Evolutionary conservation across 2,329 filamentous ascomycete genomes (phyloP).

Genomic region (Penicillium sp.): DNA sequence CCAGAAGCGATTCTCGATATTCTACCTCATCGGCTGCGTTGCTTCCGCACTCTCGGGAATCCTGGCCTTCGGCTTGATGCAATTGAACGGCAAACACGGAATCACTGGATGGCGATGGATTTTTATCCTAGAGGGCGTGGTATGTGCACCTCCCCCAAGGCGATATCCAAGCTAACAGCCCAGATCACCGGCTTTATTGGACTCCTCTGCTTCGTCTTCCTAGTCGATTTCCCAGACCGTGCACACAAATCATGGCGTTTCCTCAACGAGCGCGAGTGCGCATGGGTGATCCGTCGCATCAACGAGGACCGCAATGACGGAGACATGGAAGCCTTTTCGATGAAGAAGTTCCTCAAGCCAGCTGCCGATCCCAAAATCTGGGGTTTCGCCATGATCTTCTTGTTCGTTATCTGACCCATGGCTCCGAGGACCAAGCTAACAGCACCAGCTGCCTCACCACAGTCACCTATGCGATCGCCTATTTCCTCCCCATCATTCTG

Average conservation of each 20-base stretch:
- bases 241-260: conserved; percentile 37
- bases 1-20: conserved; percentile 42
- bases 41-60: conserved; percentile 53
- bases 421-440: background rate
- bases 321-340: conserved; percentile 49
- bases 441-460: conserved; percentile 67
- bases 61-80: conserved; percentile 45
- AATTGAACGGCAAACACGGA: conserved; percentile 46
- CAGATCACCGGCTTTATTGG: conserved; percentile 32
- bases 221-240: conserved; percentile 42
- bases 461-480: conserved; percentile 75
- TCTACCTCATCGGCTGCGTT: conserved; percentile 54
- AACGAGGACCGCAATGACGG: conserved; percentile 57
- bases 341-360: conserved; percentile 51
- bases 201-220: conserved; percentile 34
- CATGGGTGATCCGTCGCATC: conserved; percentile 54
- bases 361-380: conserved; percentile 57
- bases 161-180: background rate
- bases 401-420: conserved; percentile 22
- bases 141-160: conserved; percentile 9
- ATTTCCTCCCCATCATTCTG: conserved; percentile 78
- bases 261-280: conserved; percentile 43
- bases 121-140: conserved; percentile 56
- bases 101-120: conserved; percentile 56
- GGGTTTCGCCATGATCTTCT: conserved; percentile 57